Base-by-base conservation (phyloP, 73 alveolate genomes). In the Paramecium octaurelia region DNA sequence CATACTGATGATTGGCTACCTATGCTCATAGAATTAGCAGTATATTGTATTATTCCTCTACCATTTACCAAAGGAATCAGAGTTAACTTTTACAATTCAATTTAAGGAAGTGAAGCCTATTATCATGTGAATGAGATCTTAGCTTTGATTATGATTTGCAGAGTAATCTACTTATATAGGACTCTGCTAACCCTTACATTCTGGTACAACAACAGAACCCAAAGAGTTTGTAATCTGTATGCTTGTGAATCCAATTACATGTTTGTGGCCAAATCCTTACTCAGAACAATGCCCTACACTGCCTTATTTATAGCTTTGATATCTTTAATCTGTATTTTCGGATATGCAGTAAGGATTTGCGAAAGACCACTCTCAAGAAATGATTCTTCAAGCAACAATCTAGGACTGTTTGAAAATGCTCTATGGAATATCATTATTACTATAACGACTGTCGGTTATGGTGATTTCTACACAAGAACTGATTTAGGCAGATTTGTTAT, bases 361-460 rank as follows among this genome's bases (percentile, higher is more conserved):
- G 98, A 95, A 58, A 87, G 92, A 21, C 97, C 96, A n/a, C 59
- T 95, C 10, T 34, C 68, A n/a, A 75, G 88, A 75, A 75, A 75
- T 75, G 88, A 75, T 75, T 20, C 88, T 3, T 10, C 60, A 29
- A 35, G 38, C 8, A 75, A 75, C 21, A 75, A 75, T 75, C 21
- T 75, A 20, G 88, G 88, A 75, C 16, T 75, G n/a, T 87, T 35
- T 69, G 83, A 96, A 43, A 98, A 97, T 93, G 96, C 98, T 10
- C 71, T 98, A 58, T 98, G 99, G 99, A 93, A 92, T 76, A 95
- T 96, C 64, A 96, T 98, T 10, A 95, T 98, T 31, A 98, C 99
- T 20, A 95, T 97, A 95, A 96, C 98, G 46, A 95, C 99, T 24
- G 98, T 98, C 10, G 99, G 99, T 71, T 98, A 95, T 95, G 99